Evolutionary conservation across 768 basidiomycete species (phyloP).

Genomic region (Candolleomyces aberdarensis): DNA sequence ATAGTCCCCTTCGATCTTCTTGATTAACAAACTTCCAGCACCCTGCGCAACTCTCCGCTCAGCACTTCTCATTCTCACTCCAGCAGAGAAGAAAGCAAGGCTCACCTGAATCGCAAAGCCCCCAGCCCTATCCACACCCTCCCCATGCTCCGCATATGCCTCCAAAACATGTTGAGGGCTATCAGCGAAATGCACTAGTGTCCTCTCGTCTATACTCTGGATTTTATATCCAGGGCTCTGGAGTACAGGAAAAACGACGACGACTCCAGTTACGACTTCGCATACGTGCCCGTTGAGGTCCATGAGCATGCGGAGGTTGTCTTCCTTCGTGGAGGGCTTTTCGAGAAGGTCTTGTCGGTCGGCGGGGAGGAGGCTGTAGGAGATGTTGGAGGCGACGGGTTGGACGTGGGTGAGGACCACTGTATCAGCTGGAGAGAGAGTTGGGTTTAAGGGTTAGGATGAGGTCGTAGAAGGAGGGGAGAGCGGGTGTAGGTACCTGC

Average conservation of each 20-base stretch:
- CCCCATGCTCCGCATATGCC: slow-evolving; percentile 82
- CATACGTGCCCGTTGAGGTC: slow-evolving; percentile 85
- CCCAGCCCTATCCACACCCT: slow-evolving; percentile 86
- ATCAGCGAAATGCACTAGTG: slow-evolving; percentile 74
- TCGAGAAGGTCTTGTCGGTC: slow-evolving; percentile 77
- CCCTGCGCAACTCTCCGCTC: slow-evolving; percentile 42
- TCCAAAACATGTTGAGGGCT: slow-evolving; percentile 54
- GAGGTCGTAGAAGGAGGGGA: no score
- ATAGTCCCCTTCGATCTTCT: slow-evolving; percentile 39
- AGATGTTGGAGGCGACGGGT: slow-evolving; percentile 53
- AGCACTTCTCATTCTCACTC: background rate
- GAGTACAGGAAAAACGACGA: slow-evolving; percentile 73
- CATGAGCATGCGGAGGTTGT: slow-evolving; percentile 84
- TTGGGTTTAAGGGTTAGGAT: no score
- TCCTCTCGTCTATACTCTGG: slow-evolving; percentile 79
- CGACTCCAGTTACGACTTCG: slow-evolving; percentile 91
- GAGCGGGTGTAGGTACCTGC: slow-evolving; percentile 46
- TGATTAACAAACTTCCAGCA: slow-evolving; percentile 73
- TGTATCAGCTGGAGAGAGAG: slow-evolving; percentile 73
- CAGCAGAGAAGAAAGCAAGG: background rate
- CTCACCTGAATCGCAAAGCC: slow-evolving; percentile 91
- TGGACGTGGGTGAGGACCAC: slow-evolving; percentile 83
- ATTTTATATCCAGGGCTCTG: slow-evolving; percentile 74
- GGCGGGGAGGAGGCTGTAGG: slow-evolving; percentile 50
- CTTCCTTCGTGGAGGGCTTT: slow-evolving; percentile 76